A percentile compares a stretch with the other conserved stretches of the same genome.
Evolutionary conservation across 768 basidiomycete genomes (phyloP).

Genomic region (Multifurca ochricompacta): DNA sequence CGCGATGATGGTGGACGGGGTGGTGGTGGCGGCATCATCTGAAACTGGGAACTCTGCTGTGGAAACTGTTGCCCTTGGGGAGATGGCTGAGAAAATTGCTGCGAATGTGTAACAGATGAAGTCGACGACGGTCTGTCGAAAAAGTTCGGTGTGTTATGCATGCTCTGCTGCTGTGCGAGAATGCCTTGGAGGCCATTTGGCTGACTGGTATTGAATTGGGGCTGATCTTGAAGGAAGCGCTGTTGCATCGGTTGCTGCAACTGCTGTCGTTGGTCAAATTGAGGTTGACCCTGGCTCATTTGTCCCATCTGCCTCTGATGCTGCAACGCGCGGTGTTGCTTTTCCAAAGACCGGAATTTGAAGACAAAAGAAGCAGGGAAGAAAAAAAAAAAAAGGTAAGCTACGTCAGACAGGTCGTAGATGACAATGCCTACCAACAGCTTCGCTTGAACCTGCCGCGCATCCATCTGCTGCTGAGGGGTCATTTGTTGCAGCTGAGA

Average conservation of each 20-base stretch:
- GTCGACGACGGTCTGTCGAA: slow-evolving; percentile 19
- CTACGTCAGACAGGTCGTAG: not conserved
- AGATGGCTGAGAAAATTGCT: slow-evolving; percentile 16
- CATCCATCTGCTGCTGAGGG: slow-evolving; percentile 17
- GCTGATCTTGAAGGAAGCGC: slow-evolving; percentile 15
- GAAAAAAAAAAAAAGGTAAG: not conserved
- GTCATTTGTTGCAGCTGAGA: slow-evolving; percentile 17
- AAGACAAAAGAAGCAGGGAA: not conserved
- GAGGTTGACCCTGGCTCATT: slow-evolving; percentile 17
- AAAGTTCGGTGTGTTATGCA: slow-evolving; percentile 15
- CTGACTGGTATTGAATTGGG: slow-evolving; percentile 19
- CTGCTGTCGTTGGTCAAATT: slow-evolving; percentile 19
- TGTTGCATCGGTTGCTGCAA: slow-evolving; percentile 15
- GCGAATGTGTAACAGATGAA: slow-evolving; percentile 12
- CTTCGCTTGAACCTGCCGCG: slow-evolving; percentile 13
- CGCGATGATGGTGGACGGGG: slow-evolving; percentile 21
- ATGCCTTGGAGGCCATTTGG: slow-evolving; percentile 16
- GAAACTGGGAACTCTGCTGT: slow-evolving; percentile 15
- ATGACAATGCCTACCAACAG: slow-evolving; percentile 2
- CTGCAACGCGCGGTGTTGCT: slow-evolving; percentile 17
- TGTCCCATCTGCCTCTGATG: slow-evolving; percentile 23
- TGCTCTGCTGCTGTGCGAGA: slow-evolving; percentile 18
- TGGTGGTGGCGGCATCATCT: slow-evolving; percentile 21
- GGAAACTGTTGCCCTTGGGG: slow-evolving; percentile 17
- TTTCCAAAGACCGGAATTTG: not conserved